Evolutionary conservation across 768 basidiomycete species (phyloP).

Genomic region (Peribolospora baueri): DNA sequence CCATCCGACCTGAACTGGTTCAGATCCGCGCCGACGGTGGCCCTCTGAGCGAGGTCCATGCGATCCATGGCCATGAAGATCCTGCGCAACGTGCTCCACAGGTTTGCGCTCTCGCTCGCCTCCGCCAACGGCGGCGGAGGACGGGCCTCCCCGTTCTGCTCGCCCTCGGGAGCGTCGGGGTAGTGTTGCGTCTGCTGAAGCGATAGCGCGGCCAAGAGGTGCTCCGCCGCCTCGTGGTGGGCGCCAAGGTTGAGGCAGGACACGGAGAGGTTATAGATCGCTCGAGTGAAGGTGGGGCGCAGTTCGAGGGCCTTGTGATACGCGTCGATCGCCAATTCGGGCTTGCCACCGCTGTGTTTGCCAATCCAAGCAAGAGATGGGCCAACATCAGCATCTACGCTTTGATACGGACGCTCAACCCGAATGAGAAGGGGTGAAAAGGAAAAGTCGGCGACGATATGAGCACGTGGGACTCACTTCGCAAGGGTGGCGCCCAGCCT

Average conservation of each 20-base stretch:
- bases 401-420: too few relatives aligned
- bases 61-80: conserved; percentile 61
- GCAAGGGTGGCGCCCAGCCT: conserved; percentile 78
- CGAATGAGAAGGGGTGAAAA: too few relatives aligned
- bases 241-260: conserved; percentile 93
- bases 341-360: conserved; percentile 36
- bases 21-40: conserved; percentile 38
- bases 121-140: conserved; percentile 16
- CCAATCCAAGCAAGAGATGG: too few relatives aligned
- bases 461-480: conserved; percentile 23
- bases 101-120: conserved; percentile 50
- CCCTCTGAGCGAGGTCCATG: conserved; percentile 51
- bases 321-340: conserved; percentile 53
- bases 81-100: conserved; percentile 74
- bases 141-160: neutral
- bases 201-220: conserved; percentile 62
- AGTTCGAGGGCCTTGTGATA: conserved; percentile 65
- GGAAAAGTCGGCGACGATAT: too few relatives aligned
- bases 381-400: too few relatives aligned
- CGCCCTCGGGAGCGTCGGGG: neutral
- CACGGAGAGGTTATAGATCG: conserved; percentile 93
- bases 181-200: conserved; percentile 27
- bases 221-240: conserved; percentile 83
- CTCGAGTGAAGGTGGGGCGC: conserved; percentile 85
- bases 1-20: conserved; percentile 56